phyloP scores from a whole-genome alignment of 2,329 filamentous ascomycete species.

The Canariomyces notabilis region DNA sequence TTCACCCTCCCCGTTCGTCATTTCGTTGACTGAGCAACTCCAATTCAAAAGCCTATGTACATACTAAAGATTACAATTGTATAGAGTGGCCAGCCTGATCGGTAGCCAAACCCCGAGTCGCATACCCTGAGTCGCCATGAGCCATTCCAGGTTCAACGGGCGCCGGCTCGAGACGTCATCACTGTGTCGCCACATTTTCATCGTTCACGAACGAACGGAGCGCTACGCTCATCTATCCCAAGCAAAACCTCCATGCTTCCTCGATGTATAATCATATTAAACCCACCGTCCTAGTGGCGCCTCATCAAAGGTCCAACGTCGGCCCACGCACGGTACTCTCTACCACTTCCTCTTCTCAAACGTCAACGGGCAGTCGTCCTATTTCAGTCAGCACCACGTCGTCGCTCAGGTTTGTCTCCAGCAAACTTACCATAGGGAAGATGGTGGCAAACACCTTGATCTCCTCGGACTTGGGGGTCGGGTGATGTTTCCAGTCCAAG shows the following conservation, averaged over 20 bases:
- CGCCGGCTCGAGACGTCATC: too few relatives aligned
- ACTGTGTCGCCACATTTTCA: too few relatives aligned
- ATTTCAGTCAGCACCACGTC: conserved; percentile 14
- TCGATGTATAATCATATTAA: too few relatives aligned
- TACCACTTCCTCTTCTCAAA: conserved; percentile 56
- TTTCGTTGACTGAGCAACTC: neutral
- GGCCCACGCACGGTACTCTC: conserved; percentile 2
- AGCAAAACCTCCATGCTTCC: too few relatives aligned
- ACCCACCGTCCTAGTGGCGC: too few relatives aligned
- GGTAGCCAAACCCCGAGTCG: too few relatives aligned
- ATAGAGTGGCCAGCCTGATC: too few relatives aligned
- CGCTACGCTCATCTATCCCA: too few relatives aligned
- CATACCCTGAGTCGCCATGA: too few relatives aligned
- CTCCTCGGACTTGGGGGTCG: conserved; percentile 79
- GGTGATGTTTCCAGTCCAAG: conserved; percentile 84
- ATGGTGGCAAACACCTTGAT: conserved; percentile 99
- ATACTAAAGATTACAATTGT: conserved; percentile 21
- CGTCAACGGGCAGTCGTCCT: conserved; percentile 80
- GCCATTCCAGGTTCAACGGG: too few relatives aligned
- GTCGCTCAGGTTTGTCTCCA: conserved; percentile 2
- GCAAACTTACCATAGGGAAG: conserved; percentile 76
- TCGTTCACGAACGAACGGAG: too few relatives aligned
- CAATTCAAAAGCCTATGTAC: conserved; percentile 16
- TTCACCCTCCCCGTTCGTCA: neutral
- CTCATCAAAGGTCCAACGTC: too few relatives aligned